Evolutionary conservation across 495 filamentous ascomycete species (phyloP).

Genomic region (Daldinia childiae): DNA sequence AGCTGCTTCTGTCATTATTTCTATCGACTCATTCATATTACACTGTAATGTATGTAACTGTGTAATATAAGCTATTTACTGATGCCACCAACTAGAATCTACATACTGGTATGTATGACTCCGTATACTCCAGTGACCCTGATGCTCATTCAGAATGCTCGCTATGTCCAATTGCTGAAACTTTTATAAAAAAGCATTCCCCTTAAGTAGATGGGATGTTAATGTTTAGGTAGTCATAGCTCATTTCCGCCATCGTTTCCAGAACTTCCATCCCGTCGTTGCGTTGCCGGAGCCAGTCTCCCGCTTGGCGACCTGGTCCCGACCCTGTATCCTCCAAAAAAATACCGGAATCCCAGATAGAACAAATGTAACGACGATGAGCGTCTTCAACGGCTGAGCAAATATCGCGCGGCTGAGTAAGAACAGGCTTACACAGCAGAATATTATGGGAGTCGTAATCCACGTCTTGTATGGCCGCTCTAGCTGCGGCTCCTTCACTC

Average conservation of each 20-base stretch:
- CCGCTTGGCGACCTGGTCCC: conserved; percentile 53
- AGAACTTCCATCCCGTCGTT: conserved; percentile 56
- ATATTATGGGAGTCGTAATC: conserved; percentile 96
- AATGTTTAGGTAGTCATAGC: conserved; percentile 14
- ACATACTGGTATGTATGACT: conserved; percentile 17
- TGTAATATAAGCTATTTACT: conserved; percentile 30
- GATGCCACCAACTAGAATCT: conserved; percentile 22
- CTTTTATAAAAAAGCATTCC: conserved; percentile 21
- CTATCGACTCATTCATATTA: conserved; percentile 16
- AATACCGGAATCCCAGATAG: conserved; percentile 85
- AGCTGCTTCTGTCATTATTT: not conserved
- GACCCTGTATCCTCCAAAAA: conserved; percentile 80
- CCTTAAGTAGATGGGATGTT: conserved; percentile 2
- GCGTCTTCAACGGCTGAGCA: conserved; percentile 85
- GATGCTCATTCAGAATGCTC: conserved; percentile 36
- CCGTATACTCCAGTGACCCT: conserved; percentile 31
- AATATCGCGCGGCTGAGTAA: conserved; percentile 87
- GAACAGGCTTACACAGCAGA: conserved; percentile 97
- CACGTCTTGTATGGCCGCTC: conserved; percentile 93
- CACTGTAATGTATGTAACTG: conserved; percentile 6
- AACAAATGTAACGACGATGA: conserved; percentile 86
- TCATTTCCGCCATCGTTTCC: conserved; percentile 50
- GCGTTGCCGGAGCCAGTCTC: conserved; percentile 38
- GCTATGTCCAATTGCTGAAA: conserved; percentile 31
- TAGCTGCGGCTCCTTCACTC: conserved; percentile 86